Percentiles rank a stretch among this genome's conserved stretches.
phyloP scores from a whole-genome alignment of 768 basidiomycete species.

The Amanita exitialis region DNA sequence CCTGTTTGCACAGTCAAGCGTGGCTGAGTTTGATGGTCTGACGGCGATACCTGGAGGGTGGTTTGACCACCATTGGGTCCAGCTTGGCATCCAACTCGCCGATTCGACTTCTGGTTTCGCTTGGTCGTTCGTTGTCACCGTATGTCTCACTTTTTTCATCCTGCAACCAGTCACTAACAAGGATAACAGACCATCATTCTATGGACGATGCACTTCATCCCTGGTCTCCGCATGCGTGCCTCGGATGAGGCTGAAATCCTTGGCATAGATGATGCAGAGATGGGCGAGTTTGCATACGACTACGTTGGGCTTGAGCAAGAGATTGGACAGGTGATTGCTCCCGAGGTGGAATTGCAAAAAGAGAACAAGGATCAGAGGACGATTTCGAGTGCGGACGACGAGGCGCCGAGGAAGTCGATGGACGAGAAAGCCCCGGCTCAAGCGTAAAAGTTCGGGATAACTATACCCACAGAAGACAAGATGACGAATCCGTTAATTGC shows the following conservation, averaged over 20 bases:
- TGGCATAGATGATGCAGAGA: slow-evolving; percentile 84
- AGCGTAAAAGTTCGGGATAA: not conserved
- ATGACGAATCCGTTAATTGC: no score
- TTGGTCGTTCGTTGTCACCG: slow-evolving; percentile 73
- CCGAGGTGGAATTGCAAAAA: not conserved
- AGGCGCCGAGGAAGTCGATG: not conserved
- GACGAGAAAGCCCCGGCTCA: not conserved
- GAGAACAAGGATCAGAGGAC: not conserved
- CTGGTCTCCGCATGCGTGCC: slow-evolving; percentile 65
- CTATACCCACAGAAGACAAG: no score
- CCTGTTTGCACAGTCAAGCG: slow-evolving; percentile 73
- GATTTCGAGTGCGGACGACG: not conserved
- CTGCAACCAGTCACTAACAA: not conserved
- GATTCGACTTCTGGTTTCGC: slow-evolving; percentile 55
- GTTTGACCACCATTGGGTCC: slow-evolving; percentile 74
- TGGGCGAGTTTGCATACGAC: slow-evolving; percentile 87
- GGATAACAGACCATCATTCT: slow-evolving; percentile 58
- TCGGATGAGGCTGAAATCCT: slow-evolving; percentile 60
- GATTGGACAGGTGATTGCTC: slow-evolving; percentile 23
- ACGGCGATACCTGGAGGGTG: slow-evolving; percentile 70
- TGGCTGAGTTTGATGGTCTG: slow-evolving; percentile 75
- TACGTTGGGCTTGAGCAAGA: slow-evolving; percentile 70
- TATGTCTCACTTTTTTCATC: slow-evolving; percentile 26
- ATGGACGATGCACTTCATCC: slow-evolving; percentile 84
- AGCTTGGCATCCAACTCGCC: slow-evolving; percentile 81